phyloP scores from a whole-genome alignment of 192 early-diverging fungal species.

The Chytriomyces confervae region DNA sequence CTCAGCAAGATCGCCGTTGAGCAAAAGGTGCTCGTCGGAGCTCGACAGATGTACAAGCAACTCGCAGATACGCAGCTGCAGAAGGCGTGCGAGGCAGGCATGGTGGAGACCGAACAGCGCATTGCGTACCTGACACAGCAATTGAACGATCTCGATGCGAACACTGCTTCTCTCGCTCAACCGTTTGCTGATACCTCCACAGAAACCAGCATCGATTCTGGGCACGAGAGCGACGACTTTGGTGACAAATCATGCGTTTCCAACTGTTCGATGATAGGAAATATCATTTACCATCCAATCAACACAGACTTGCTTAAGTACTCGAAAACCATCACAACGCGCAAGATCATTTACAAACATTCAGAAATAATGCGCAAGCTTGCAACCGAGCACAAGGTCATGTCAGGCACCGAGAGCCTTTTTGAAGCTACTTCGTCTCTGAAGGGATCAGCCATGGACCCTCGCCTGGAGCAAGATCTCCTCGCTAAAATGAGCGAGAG shows the following conservation, averaged over 20 bases:
- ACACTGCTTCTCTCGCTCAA: background rate
- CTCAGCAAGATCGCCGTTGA: background rate
- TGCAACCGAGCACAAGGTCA: slow-evolving; percentile 88
- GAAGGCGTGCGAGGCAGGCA: background rate
- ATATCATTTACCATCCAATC: background rate
- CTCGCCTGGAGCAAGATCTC: slow-evolving; percentile 35
- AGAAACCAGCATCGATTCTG: too few relatives aligned
- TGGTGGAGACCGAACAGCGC: background rate
- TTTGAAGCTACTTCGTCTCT: slow-evolving; percentile 31
- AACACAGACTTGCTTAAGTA: background rate
- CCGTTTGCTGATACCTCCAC: too few relatives aligned
- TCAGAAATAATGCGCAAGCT: slow-evolving; percentile 88
- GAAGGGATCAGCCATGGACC: background rate
- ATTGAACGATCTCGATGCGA: background rate
- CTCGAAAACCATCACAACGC: background rate
- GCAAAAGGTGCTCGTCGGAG: background rate
- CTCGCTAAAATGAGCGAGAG: slow-evolving; percentile 44
- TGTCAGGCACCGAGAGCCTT: slow-evolving; percentile 78
- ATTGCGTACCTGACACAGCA: background rate
- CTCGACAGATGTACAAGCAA: background rate
- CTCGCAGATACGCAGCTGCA: background rate
- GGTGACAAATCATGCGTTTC: too few relatives aligned
- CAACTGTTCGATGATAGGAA: too few relatives aligned
- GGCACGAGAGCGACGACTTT: too few relatives aligned
- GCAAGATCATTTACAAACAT: background rate